Evolutionary conservation across 768 basidiomycete species (phyloP).

Genomic region (Mrakia blollopis): DNA sequence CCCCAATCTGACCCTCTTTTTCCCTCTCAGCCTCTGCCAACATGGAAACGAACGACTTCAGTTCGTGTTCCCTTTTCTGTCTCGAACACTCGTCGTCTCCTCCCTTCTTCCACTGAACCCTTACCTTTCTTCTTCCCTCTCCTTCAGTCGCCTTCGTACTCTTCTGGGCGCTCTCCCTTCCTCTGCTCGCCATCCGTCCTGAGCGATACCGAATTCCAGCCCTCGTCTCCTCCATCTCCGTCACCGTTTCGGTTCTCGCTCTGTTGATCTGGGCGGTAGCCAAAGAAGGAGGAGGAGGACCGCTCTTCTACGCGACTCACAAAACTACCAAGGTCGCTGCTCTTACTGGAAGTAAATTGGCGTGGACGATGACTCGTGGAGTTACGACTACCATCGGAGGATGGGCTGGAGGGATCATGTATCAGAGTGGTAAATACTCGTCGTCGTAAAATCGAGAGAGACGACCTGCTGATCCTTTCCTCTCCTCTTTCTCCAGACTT

Average conservation of each 20-base stretch:
- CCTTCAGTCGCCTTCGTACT: slow-evolving; percentile 31
- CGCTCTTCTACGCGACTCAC: slow-evolving; percentile 34
- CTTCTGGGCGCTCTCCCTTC: slow-evolving; percentile 37
- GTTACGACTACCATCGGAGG: slow-evolving; percentile 17
- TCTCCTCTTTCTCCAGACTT: background rate
- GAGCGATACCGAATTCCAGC: slow-evolving; percentile 39
- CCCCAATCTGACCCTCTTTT: background rate
- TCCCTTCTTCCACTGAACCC: background rate
- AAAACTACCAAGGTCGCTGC: slow-evolving; percentile 33
- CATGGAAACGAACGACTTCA: slow-evolving; percentile 38
- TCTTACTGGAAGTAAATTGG: slow-evolving; percentile 35
- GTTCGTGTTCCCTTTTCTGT: slow-evolving; percentile 32
- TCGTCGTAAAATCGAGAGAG: slow-evolving; percentile 5
- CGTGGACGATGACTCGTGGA: slow-evolving; percentile 37
- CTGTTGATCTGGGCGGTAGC: slow-evolving; percentile 35
- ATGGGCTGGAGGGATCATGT: slow-evolving; percentile 8
- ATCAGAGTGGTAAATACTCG: background rate
- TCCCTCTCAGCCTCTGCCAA: slow-evolving; percentile 31
- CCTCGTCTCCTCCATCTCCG: slow-evolving; percentile 34
- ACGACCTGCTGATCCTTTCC: background rate
- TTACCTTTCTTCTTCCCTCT: background rate
- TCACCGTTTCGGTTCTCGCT: slow-evolving; percentile 35
- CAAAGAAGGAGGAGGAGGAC: slow-evolving; percentile 38
- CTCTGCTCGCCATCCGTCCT: slow-evolving; percentile 36
- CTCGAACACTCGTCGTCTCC: no score